phyloP scores from a whole-genome alignment of 2,329 filamentous ascomycete genomes.

The Botryotinia globosa region DNA sequence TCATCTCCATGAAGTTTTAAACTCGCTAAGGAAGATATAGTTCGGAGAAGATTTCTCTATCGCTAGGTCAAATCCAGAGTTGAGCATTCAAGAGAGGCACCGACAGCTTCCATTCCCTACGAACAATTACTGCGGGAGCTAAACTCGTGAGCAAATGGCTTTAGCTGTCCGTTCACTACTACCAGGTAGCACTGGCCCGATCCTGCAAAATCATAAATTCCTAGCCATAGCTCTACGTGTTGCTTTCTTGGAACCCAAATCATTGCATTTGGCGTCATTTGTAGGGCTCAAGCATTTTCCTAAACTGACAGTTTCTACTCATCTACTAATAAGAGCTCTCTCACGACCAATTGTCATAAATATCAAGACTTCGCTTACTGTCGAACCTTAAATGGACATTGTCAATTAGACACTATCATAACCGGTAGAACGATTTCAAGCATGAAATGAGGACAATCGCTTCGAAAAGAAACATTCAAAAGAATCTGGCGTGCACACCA shows the following conservation, averaged over 20 bases:
- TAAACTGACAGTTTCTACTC: background rate
- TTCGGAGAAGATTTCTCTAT: background rate
- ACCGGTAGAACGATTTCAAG: background rate
- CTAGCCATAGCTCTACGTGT: background rate
- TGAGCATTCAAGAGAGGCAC: background rate
- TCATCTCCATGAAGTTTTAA: background rate
- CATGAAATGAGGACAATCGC: background rate
- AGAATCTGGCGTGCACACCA: background rate
- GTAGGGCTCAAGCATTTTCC: background rate
- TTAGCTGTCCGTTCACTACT: background rate
- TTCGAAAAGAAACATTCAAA: background rate
- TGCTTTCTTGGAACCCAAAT: background rate
- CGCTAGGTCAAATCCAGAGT: background rate
- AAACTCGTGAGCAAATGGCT: background rate
- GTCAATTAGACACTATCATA: background rate
- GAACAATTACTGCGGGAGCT: background rate
- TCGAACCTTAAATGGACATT: background rate
- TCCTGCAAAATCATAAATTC: background rate
- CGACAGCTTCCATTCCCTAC: background rate
- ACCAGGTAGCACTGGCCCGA: background rate
- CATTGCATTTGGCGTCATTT: background rate
- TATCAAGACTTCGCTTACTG: background rate
- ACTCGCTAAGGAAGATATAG: background rate
- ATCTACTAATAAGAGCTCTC: background rate
- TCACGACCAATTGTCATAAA: background rate